Base-by-base conservation (phyloP, 768 basidiomycete species). In the Mycena capillaripes region DNA sequence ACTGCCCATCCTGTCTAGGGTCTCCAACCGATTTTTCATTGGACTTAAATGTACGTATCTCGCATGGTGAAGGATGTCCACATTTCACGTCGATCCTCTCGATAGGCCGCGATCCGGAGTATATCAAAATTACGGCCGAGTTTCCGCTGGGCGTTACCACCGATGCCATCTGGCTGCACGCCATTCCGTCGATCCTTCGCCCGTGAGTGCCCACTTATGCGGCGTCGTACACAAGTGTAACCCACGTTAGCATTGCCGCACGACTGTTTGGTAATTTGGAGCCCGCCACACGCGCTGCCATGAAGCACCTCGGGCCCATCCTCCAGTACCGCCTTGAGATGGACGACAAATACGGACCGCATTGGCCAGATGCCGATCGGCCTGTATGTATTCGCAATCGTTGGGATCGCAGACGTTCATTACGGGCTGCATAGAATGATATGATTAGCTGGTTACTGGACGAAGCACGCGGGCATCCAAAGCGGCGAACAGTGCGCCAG, bases 361-460 rank as follows among this genome's bases (percentile, higher is more conserved):
- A 66, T 16, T 74, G 73, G 73, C 69, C 69, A 5, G 40, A 71
- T 27, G 25, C 4, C 1, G 69, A 74, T 5, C 64, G 69, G 12
- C 69, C 69, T 27, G 69, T 70, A 53, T 11, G 73, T 64, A 5
- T 34, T 6, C 9, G 3, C 14, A 16, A 40, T 25, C 38, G 2
- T 21, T 12, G 56, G 69, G 75, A 59, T 46, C 61, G 44, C 30
- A 11, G 11, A 6, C 42, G 42, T 17, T 42, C 14, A 77, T 71
- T 64, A 32, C 23, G 38, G 17, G 59, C 36, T 9, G 34, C 34
- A 5, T 53, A 84, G 84, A 81, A 80, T 53, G 83, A 85, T 53
- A 62, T 84, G 60, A 76, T 85, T 3, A 78, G 78, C 52, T 86
- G 84, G 83, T 62, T 84, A 44, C 75, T 79, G 44, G 78, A 76